phyloP scores from a whole-genome alignment of 83 land plant species.

The Thuja plicata region DNA sequence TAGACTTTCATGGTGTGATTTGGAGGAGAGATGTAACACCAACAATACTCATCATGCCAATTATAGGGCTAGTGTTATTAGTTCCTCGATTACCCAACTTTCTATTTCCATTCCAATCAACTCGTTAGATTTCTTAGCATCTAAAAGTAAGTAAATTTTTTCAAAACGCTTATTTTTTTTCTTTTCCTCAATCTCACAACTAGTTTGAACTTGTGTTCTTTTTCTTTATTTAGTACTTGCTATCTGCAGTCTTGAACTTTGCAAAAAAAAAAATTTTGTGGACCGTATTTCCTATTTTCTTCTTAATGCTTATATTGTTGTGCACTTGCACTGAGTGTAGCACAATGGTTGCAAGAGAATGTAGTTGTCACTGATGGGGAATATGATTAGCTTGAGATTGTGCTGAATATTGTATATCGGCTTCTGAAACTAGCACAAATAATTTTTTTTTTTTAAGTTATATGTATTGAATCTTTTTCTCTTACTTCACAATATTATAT shows the following conservation, averaged over 20 bases:
- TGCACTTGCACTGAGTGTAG: background rate
- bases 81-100: constrained; percentile 61
- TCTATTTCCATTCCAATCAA: constrained; percentile 66
- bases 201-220: background rate
- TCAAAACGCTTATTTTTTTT: background rate
- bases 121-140: constrained; percentile 47
- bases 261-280: background rate
- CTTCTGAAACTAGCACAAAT: background rate
- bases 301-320: background rate
- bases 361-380: background rate
- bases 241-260: background rate
- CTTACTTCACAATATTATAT: background rate
- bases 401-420: background rate
- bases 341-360: background rate
- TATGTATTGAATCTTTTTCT: background rate
- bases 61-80: background rate
- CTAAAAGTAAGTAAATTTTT: background rate
- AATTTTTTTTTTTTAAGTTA: background rate
- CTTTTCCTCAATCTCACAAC: background rate
- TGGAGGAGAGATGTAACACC: constrained; percentile 49
- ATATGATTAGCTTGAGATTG: background rate
- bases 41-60: background rate
- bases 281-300: background rate
- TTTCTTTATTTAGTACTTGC: background rate
- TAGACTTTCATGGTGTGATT: constrained; percentile 42